Percentiles rank a stretch among this genome's conserved stretches.
These are phyloP conservation scores for Neoscytalidium dimidiatum DNA, from an alignment of 2,329 filamentous ascomycete species.

Conservation along the genomic window DNA sequence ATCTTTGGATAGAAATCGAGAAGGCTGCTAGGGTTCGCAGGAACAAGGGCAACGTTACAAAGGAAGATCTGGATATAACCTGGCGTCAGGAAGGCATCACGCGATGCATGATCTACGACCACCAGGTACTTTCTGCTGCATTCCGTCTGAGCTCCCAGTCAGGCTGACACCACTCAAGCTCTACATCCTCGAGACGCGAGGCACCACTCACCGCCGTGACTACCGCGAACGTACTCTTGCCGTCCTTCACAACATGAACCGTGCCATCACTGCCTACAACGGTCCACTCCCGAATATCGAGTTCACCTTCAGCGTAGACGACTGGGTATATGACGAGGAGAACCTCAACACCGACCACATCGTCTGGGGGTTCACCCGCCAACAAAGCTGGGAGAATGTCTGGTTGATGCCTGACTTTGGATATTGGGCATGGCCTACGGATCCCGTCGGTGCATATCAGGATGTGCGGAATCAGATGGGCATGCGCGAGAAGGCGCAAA, in stretches of 20 bases:
- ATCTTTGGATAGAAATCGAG: slow-evolving; percentile 29
- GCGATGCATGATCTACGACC: slow-evolving; percentile 33
- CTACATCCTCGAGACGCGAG: slow-evolving; percentile 33
- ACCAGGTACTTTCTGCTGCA: slow-evolving; percentile 24
- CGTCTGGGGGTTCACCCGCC: slow-evolving; percentile 22
- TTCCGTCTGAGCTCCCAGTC: not conserved
- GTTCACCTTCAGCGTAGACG: slow-evolving; percentile 52
- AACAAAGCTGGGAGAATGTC: slow-evolving; percentile 18
- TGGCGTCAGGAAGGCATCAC: slow-evolving; percentile 27
- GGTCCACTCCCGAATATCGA: slow-evolving; percentile 52
- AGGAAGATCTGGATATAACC: slow-evolving; percentile 26
- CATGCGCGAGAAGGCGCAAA: slow-evolving; percentile 22
- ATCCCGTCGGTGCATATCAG: slow-evolving; percentile 22
- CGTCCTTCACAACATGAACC: slow-evolving; percentile 57
- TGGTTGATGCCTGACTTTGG: slow-evolving; percentile 28
- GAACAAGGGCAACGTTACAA: slow-evolving; percentile 22
- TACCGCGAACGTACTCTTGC: slow-evolving; percentile 37
- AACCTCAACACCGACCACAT: slow-evolving; percentile 17
- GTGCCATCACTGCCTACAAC: slow-evolving; percentile 54
- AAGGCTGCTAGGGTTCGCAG: slow-evolving; percentile 23
- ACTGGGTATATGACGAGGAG: slow-evolving; percentile 27
- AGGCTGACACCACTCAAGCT: slow-evolving; percentile 26
- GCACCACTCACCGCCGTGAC: slow-evolving; percentile 25
- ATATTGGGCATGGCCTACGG: slow-evolving; percentile 24
- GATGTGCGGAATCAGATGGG: slow-evolving; percentile 22